These are phyloP conservation scores for Alternaria sp. DNA, from an alignment of 2,329 filamentous ascomycete genomes.

Conservation along the genomic window DNA sequence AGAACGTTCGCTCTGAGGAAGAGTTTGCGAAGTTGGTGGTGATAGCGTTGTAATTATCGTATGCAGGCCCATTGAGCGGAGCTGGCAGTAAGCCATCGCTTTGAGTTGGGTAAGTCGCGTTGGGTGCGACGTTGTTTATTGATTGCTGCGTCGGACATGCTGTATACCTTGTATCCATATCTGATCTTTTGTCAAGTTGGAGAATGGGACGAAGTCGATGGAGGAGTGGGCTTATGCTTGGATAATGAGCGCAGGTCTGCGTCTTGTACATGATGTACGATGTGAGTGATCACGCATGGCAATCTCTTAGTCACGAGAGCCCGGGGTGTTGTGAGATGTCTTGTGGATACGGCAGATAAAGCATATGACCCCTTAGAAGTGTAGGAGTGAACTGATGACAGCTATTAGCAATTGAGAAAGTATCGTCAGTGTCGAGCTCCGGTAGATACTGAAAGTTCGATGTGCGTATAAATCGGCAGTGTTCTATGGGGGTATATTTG, in stretches of 20 bases:
- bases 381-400: background rate
- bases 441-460: background rate
- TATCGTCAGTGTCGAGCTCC: background rate
- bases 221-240: too few species aligned
- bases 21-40: too few species aligned
- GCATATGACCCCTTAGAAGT: background rate
- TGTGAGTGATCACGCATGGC: background rate
- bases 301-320: background rate
- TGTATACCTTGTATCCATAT: too few species aligned
- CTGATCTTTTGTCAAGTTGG: too few species aligned
- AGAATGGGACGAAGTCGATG: too few species aligned
- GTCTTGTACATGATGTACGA: background rate
- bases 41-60: too few species aligned
- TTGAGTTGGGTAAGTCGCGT: too few species aligned
- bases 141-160: too few species aligned
- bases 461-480: background rate
- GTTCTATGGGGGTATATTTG: background rate
- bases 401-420: background rate
- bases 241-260: background rate
- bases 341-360: background rate
- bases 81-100: too few species aligned
- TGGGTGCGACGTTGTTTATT: too few species aligned
- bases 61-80: too few species aligned
- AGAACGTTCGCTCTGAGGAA: too few species aligned
- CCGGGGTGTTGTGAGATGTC: background rate